Evolutionary conservation across 2,329 filamentous ascomycete species (phyloP).

Genomic region (Neopestalotiopsis rosae): DNA sequence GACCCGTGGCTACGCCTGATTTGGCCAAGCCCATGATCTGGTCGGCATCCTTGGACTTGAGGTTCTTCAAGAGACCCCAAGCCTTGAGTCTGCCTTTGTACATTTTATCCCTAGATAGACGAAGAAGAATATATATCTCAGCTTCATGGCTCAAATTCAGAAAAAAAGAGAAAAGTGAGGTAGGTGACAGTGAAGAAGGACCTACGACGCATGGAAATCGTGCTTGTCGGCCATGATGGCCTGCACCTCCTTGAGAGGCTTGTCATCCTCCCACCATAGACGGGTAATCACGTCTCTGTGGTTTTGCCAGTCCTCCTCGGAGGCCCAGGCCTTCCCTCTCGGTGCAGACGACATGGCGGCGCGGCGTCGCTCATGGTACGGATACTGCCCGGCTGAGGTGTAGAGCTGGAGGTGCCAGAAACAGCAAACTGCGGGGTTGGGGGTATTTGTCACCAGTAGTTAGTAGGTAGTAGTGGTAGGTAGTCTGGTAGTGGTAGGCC

Average conservation of each 20-base stretch:
- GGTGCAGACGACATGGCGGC: constrained; percentile 14
- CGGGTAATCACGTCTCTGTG: constrained; percentile 19
- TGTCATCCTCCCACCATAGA: constrained; percentile 20
- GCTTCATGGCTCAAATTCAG: neutral
- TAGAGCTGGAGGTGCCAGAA: neutral
- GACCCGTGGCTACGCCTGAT: constrained; percentile 13
- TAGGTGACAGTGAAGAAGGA: neutral
- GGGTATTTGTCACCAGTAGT: constrained; percentile 2
- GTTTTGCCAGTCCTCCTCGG: constrained; percentile 19
- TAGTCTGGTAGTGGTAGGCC: neutral
- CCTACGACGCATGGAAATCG: constrained; percentile 22
- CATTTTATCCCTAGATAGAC: constrained; percentile 18
- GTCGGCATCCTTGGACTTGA: constrained; percentile 20
- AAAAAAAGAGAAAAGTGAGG: neutral
- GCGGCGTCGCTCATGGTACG: constrained; percentile 8
- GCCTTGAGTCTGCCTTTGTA: constrained; percentile 18
- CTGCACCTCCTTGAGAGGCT: constrained; percentile 19
- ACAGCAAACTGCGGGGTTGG: constrained; percentile 4
- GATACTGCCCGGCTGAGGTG: neutral
- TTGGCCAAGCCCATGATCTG: constrained; percentile 20
- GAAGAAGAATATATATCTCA: neutral
- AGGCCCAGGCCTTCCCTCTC: constrained; percentile 19
- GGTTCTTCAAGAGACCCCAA: constrained; percentile 21
- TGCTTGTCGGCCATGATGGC: constrained; percentile 21
- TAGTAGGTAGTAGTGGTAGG: neutral